These are phyloP conservation scores for Fusarium zealandicum DNA, from an alignment of 2,329 filamentous ascomycete species.

Conservation along the genomic window DNA sequence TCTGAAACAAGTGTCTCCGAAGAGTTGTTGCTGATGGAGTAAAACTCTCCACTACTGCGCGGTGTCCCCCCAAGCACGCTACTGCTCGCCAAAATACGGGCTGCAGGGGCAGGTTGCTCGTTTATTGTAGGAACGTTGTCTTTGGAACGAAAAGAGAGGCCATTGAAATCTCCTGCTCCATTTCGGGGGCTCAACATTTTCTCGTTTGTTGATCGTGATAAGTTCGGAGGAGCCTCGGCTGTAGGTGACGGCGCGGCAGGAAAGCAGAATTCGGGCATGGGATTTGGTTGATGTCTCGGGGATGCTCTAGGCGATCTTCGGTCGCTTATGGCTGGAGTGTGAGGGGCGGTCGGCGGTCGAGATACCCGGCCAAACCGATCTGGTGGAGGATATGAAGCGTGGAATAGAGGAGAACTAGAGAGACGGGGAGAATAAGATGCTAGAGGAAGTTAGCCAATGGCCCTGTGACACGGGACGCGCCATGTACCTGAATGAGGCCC, in stretches of 20 bases:
- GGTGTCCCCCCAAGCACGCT: slow-evolving; percentile 79
- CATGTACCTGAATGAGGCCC: slow-evolving; percentile 51
- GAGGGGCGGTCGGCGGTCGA: slow-evolving; percentile 54
- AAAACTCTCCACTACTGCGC: slow-evolving; percentile 92
- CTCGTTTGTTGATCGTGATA: slow-evolving; percentile 46
- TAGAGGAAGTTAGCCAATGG: slow-evolving; percentile 32
- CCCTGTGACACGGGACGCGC: not conserved
- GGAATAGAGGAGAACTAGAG: slow-evolving; percentile 60
- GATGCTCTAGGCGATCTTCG: slow-evolving; percentile 52
- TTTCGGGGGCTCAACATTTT: slow-evolving; percentile 51
- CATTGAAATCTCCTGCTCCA: slow-evolving; percentile 45
- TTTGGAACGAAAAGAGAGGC: slow-evolving; percentile 51
- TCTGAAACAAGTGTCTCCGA: slow-evolving; percentile 93
- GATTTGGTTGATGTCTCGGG: slow-evolving; percentile 51
- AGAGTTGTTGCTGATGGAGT: slow-evolving; percentile 93
- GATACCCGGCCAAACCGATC: slow-evolving; percentile 54
- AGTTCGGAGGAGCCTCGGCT: slow-evolving; percentile 43
- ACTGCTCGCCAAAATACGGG: slow-evolving; percentile 77
- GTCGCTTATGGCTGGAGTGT: slow-evolving; percentile 51
- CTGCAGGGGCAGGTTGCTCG: slow-evolving; percentile 66
- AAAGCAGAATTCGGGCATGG: slow-evolving; percentile 65
- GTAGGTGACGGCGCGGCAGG: slow-evolving; percentile 56
- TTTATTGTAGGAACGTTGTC: slow-evolving; percentile 58
- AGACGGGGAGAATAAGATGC: slow-evolving; percentile 54
- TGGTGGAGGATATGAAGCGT: slow-evolving; percentile 63